Percentiles rank a stretch among this genome's conserved stretches.
Conservation (phyloP, 2,329 filamentous ascomycete genomes). For the Akanthomyces muscarius region DNA sequence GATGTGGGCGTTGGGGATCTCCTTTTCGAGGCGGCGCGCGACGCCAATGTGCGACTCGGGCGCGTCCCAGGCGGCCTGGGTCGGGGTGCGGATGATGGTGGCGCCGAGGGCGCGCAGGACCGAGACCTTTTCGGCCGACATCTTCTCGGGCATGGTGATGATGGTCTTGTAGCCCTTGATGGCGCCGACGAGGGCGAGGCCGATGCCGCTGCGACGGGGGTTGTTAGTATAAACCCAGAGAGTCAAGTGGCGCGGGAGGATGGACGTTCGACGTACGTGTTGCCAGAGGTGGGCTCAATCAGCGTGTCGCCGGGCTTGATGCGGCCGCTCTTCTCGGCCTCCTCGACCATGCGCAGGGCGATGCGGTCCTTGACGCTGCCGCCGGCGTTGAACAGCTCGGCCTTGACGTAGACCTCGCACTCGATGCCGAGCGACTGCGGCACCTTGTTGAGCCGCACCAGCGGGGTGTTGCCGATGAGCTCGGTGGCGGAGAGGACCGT, state of each 20-base stretch:
- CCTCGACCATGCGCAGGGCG: constrained; percentile 94
- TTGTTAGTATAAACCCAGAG: constrained; percentile 24
- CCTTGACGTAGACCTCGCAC: constrained; percentile 84
- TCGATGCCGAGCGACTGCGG: constrained; percentile 87
- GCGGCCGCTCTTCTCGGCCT: constrained; percentile 82
- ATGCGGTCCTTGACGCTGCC: constrained; percentile 95
- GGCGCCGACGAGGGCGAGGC: constrained; percentile 85
- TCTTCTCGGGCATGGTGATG: constrained; percentile 98
- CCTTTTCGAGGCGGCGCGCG: constrained; percentile 82
- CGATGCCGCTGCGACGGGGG: constrained; percentile 62
- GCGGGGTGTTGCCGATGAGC: constrained; percentile 93
- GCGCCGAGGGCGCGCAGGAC: constrained; percentile 90
- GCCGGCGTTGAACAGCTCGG: constrained; percentile 90
- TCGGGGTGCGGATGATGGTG: constrained; percentile 96
- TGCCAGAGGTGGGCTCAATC: constrained; percentile 96
- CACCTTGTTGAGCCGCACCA: constrained; percentile 89
- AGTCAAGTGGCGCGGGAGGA: neutral
- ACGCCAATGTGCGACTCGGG: constrained; percentile 98
- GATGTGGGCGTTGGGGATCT: constrained; percentile 95
- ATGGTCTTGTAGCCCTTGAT: constrained; percentile 98
- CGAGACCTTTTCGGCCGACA: constrained; percentile 97
- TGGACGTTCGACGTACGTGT: constrained; percentile 55
- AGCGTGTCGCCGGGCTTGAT: constrained; percentile 97
- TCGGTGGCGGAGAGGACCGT: constrained; percentile 65
- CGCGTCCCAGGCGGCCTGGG: constrained; percentile 88